Evolutionary conservation across 106 monocot species (phyloP), one percentile per base, ranked within the genome.

Genomic region (Dactylorhiza incarnata): DNA sequence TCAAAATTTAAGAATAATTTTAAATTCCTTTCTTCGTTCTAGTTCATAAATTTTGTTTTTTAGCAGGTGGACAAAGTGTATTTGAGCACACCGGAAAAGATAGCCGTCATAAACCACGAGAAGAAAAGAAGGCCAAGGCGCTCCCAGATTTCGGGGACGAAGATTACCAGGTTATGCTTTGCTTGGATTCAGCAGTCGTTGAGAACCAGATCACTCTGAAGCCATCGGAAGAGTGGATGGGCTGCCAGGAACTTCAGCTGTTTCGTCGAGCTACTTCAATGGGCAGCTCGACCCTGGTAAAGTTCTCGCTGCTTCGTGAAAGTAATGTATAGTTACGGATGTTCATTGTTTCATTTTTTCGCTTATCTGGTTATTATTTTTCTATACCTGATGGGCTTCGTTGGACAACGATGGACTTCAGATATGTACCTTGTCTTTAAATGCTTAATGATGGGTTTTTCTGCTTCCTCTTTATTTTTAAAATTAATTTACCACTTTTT

Each of bases 51-150:
- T 55, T 43, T 14, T 48, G 7, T 15, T 29, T 75, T 26, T 75
- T 52, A 76, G 45, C 83, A 89, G 89, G 76, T 89, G 1, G 89
- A 89, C n/a, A 78, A 83, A 68, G 83, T 82, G 9, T 89, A 89
- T 73, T 54, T 89, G 74, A 77, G 81, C 46, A 89, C 89, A 15
- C 89, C 89, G 9, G 44, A 76, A 56, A 89, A 89, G 79, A 83
- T 89, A 62, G 83, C 83, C 44, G 65, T 89, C 71, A 89, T 89
- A 24, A 86, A 89, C 66, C 89, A 89, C 52, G 81, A 89, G 80
- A 89, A 74, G 61, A 89, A 89, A 77, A 80, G 85, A 89, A 81
- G 65, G 78, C 83, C 6, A 89, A 83, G 76, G 61, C 79, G 8
- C 72, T 89, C n/a, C 52, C 83, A 15, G 89, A 89, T 25, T 83